phyloP scores from a whole-genome alignment of 176 grass and related monocot species.

The Avena atlantica region DNA sequence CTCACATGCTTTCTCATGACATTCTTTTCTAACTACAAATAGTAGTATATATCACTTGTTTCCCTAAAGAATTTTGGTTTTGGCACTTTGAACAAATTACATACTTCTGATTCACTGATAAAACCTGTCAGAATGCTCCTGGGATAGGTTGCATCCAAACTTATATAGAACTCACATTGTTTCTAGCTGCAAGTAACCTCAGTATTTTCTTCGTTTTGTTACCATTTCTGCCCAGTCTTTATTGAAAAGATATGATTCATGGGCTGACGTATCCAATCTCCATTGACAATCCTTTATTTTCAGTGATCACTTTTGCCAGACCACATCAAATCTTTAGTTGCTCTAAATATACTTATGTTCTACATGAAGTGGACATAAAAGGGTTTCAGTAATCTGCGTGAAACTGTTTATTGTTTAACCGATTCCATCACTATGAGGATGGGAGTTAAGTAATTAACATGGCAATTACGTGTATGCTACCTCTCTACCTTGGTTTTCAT shows the following conservation, averaged over 20 bases:
- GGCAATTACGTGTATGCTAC: background rate
- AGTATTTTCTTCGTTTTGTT: conserved; percentile 13
- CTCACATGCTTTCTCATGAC: conserved; percentile 17
- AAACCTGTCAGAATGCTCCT: conserved; percentile 10
- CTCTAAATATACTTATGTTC: background rate
- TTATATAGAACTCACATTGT: conserved; percentile 31
- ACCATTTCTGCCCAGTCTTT: conserved; percentile 3
- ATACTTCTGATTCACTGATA: background rate
- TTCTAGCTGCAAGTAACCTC: conserved; percentile 17
- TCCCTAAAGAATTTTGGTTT: background rate
- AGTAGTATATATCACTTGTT: background rate
- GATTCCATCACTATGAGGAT: conserved; percentile 7
- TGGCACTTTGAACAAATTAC: background rate
- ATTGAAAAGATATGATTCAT: background rate
- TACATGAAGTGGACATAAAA: background rate
- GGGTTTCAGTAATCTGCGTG: background rate
- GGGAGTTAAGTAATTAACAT: background rate
- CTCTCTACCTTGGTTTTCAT: background rate
- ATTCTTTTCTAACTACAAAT: background rate
- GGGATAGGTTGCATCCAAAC: background rate
- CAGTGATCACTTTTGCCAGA: conserved; percentile 22
- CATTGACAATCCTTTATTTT: conserved; percentile 23
- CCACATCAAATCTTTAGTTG: conserved; percentile 3
- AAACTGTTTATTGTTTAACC: conserved; percentile 24
- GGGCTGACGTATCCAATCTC: background rate